A percentile compares a stretch with the other conserved stretches of the same genome.
Evolutionary conservation across 1,284 basidiomycete genomes (phyloP).

Genomic region (Anthracocystis panici-leucophaei): DNA sequence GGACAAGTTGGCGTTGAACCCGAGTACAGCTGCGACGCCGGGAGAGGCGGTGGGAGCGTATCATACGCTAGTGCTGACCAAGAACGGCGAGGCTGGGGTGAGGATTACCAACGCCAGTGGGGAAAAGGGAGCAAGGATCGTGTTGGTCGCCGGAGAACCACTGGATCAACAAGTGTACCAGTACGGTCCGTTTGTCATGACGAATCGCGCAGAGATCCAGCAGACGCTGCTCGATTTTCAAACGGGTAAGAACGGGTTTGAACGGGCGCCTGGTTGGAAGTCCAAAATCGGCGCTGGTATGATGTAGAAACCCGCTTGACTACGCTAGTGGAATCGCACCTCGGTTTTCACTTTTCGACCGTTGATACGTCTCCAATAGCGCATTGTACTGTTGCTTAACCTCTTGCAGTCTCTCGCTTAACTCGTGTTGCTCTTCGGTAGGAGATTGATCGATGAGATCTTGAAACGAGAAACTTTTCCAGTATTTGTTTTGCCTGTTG

Average conservation of each 20-base stretch:
- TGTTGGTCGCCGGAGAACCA: constrained; percentile 83
- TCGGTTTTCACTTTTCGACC: not conserved
- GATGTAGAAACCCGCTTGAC: not conserved
- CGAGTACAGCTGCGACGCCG: not conserved
- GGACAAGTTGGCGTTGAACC: constrained; percentile 6
- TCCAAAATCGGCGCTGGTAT: constrained; percentile 75
- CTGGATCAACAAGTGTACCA: constrained; percentile 88
- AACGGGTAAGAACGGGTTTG: constrained; percentile 85
- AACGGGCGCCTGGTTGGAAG: constrained; percentile 87
- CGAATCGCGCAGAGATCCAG: constrained; percentile 81
- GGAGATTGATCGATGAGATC: constrained; percentile 12
- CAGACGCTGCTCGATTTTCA: constrained; percentile 87
- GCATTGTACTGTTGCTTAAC: constrained; percentile 14
- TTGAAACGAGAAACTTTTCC: constrained; percentile 5
- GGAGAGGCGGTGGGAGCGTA: constrained; percentile 73
- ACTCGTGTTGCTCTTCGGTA: not conserved
- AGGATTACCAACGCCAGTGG: constrained; percentile 72
- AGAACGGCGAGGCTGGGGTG: constrained; percentile 76
- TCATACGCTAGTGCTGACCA: constrained; percentile 78
- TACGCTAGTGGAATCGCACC: constrained; percentile 16
- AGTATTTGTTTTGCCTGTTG: constrained; percentile 19
- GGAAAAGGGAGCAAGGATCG: constrained; percentile 41
- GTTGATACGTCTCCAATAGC: constrained; percentile 18
- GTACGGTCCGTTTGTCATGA: constrained; percentile 84
- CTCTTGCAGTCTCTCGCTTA: not conserved